Base-by-base conservation (phyloP, 306 rosid genomes). In the Cicer cuneatum region DNA sequence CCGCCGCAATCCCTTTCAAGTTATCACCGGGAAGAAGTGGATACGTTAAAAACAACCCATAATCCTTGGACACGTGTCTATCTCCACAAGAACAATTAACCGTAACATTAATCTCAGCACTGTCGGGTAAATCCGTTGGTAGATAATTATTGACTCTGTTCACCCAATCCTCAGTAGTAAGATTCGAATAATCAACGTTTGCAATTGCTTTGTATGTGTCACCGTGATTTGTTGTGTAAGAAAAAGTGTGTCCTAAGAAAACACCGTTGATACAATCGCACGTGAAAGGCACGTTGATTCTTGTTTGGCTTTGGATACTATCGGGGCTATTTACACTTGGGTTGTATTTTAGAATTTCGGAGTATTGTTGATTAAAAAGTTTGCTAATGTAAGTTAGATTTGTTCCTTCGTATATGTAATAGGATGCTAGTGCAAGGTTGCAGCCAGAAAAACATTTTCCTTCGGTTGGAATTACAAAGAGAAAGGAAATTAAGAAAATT, bases 71-170 rank as follows among this genome's bases (percentile, higher is more conserved):
- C 54, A 90, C 87, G 1, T 66, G 76, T 38, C 1, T 35, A 21
- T 84, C 71, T 2, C 97, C 97, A 15, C 97, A 90, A 0, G 93
- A 87, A 75, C 97, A 89, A 51, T 89, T 91, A 3, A 91, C 72
- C 0, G 89, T 87, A 16, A 85, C 92, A 21, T 87, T 91, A 41
- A 91, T 78, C 1, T 11, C 6, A 11, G 6, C 80, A 9, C 29
- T 1, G 0, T 1, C 46, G 0, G 89, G 86, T 11, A 89, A 72
- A 19, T 7, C 0, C 0, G 39, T 40, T 8, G 83, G 5, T 3
- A 6, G 0, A 14, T 80, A 85, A 7, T 0, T 16, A 52, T 89
- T 91, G 29, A 89, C 87, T 9, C 81, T 81, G 0, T 1, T 65
- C 42, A 85, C 5, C 90, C 89, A 89, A 3, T 82, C 82, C 10